Base-by-base conservation (phyloP, 805 yeast species). In the Sugiyamaella smithiae region DNA sequence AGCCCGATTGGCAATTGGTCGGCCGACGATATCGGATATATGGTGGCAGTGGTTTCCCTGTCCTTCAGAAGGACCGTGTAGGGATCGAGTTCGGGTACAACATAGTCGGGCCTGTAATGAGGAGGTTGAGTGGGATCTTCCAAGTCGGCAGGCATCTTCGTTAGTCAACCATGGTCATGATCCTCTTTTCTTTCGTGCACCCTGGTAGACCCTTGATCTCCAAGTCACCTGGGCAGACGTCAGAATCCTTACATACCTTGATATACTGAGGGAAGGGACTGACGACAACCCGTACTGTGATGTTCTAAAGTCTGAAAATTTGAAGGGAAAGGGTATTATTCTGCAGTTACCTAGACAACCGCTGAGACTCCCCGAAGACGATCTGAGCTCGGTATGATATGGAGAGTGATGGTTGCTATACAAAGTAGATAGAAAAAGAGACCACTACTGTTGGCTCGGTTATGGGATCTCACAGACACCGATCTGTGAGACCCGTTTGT, bases 31-130 rank as follows among this genome's bases (percentile, higher is more conserved):
- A 91, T 78, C 3, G 99, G 98, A 62, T 88, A 88, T 51, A 93
- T 83, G 2, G 97, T 90, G 1, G 97, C 97, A 0, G 90, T 81
- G 1, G 97, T 89, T 56, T 87, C 93, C 14, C 91, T 88, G 65
- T 90, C 97, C 61, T 86, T 84, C 23, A 89, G 71, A 9, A 88
- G 68, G 1, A 88, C 87, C 1, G 95, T 87, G 58, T 83, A 81
- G 5, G 93, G 80, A 45, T 77, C 81, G 26, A 81, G 74, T 29
- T 51, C 59, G n/a, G 58, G 52, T 16, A 58, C 63, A 19, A 68
- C 59, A 67, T 75, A 44, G 66, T 64, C 58, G 65, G 76, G 74
- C 56, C 76, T 62, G 61, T 65, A 74, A 53, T 71, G 72, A 8
- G 75, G 71, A 11, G 76, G 70, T 54, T 78, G 80, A 37, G 71